phyloP scores from a whole-genome alignment of 495 filamentous ascomycete species.

The Hamigera avellanea region DNA sequence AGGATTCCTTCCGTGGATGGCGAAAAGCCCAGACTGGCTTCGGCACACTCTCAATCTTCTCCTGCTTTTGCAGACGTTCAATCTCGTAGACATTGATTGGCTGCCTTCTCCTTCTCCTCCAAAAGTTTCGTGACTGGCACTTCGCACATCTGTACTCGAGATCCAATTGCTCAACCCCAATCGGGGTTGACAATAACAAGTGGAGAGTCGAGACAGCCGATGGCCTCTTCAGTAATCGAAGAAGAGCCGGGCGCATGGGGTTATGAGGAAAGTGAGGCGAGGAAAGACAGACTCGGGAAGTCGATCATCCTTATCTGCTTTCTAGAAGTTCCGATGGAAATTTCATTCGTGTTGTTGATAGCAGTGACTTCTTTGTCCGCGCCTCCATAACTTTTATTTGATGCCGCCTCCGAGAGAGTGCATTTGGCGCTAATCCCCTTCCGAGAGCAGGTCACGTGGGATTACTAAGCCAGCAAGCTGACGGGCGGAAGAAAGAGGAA shows the following conservation, averaged over 20 bases:
- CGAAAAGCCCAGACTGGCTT: constrained; percentile 11
- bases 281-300: constrained; percentile 5
- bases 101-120: no score
- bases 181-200: constrained; percentile 24
- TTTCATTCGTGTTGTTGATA: no score
- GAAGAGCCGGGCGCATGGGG: constrained; percentile 43
- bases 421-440: constrained; percentile 14
- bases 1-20: constrained; percentile 4
- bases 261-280: constrained; percentile 10
- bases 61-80: constrained; percentile 4
- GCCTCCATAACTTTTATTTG: background rate
- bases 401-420: background rate
- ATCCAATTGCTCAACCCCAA: constrained; percentile 27
- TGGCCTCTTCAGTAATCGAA: constrained; percentile 42
- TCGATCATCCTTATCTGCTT: constrained; percentile 19
- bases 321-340: no score
- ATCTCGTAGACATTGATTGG: constrained; percentile 14
- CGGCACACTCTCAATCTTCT: background rate
- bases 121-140: constrained; percentile 20
- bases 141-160: constrained; percentile 16
- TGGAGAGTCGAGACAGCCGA: constrained; percentile 38
- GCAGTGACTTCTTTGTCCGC: constrained; percentile 1
- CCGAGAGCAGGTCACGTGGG: constrained; percentile 12
- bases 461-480: constrained; percentile 15
- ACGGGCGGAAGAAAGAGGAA: constrained; percentile 27